These are phyloP conservation scores for Beauveria brongniartii DNA, from an alignment of 2,329 filamentous ascomycete genomes.

Conservation along the genomic window DNA sequence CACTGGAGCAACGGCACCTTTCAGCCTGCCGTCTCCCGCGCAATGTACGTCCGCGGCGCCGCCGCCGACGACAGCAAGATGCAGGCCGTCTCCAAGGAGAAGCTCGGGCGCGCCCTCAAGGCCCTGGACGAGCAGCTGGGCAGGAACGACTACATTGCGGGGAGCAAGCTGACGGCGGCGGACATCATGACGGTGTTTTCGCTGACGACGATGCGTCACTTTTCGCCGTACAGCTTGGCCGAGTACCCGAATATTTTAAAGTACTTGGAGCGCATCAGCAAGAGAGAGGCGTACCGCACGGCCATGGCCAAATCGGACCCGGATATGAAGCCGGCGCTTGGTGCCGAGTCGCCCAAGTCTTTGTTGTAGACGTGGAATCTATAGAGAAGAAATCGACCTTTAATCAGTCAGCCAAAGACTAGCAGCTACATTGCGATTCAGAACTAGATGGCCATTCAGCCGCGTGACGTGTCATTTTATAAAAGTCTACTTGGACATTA, in stretches of 20 bases:
- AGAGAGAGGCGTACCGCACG: constrained; percentile 36
- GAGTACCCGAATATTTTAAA: constrained; percentile 34
- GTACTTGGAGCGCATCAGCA: constrained; percentile 36
- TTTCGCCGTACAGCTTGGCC: constrained; percentile 33
- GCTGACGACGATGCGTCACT: constrained; percentile 53
- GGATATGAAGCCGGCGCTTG: constrained; percentile 28
- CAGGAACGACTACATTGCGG: constrained; percentile 47
- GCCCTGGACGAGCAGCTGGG: constrained; percentile 42
- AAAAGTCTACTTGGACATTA: constrained; percentile 5
- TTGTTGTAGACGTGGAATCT: neutral
- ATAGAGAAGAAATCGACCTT: neutral
- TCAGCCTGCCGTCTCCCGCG: constrained; percentile 28
- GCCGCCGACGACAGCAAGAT: constrained; percentile 17
- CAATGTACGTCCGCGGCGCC: constrained; percentile 24
- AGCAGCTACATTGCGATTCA: neutral
- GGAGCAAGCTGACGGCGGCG: constrained; percentile 53
- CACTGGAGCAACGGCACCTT: constrained; percentile 46
- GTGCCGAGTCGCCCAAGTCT: constrained; percentile 16
- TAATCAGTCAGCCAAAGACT: too few relatives aligned
- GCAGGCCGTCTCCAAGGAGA: constrained; percentile 22
- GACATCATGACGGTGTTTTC: constrained; percentile 57
- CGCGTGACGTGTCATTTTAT: constrained; percentile 1
- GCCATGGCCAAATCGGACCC: constrained; percentile 44
- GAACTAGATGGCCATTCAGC: neutral
- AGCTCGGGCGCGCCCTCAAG: constrained; percentile 20